A percentile compares a stretch with the other conserved stretches of the same genome.
Evolutionary conservation across 2,329 filamentous ascomycete species (phyloP).

Genomic region (Ceratocystis smalleyi): DNA sequence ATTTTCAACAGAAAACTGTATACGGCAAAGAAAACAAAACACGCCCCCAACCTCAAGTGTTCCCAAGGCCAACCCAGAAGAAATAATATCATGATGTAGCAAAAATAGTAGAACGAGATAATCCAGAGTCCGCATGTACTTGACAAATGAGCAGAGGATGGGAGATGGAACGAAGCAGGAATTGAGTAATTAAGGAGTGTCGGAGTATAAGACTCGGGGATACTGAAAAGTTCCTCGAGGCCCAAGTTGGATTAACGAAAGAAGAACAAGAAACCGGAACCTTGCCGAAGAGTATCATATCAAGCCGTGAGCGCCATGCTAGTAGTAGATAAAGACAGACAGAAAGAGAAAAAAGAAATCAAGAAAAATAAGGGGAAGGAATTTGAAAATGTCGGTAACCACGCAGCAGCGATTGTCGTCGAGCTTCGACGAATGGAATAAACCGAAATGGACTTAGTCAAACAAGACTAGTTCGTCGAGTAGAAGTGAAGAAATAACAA

Average conservation of each 20-base stretch:
- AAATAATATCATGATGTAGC: not conserved
- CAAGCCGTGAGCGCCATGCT: constrained; percentile 12
- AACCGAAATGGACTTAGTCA: no score
- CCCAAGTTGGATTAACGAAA: constrained; percentile 4
- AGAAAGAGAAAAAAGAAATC: constrained; percentile 6
- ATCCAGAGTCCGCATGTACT: no score
- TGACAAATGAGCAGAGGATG: not conserved
- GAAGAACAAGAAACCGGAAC: constrained; percentile 5
- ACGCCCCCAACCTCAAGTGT: not conserved
- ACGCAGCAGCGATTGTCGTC: no score
- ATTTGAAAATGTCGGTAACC: not conserved
- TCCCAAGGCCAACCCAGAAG: not conserved
- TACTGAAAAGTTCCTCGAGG: constrained; percentile 7
- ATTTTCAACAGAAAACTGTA: not conserved
- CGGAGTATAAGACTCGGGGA: not conserved
- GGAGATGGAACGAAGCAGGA: not conserved
- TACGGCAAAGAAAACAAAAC: not conserved
- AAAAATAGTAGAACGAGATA: not conserved
- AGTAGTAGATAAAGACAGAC: constrained; percentile 2
- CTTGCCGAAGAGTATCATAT: constrained; percentile 15
- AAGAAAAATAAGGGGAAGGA: constrained; percentile 2
- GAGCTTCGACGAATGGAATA: no score
- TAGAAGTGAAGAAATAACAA: constrained; percentile 10
- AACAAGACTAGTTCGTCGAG: not conserved
- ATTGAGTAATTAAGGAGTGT: not conserved